Conservation (phyloP, 352 stramenopile genomes). For the Globisporangium paddicum region DNA sequence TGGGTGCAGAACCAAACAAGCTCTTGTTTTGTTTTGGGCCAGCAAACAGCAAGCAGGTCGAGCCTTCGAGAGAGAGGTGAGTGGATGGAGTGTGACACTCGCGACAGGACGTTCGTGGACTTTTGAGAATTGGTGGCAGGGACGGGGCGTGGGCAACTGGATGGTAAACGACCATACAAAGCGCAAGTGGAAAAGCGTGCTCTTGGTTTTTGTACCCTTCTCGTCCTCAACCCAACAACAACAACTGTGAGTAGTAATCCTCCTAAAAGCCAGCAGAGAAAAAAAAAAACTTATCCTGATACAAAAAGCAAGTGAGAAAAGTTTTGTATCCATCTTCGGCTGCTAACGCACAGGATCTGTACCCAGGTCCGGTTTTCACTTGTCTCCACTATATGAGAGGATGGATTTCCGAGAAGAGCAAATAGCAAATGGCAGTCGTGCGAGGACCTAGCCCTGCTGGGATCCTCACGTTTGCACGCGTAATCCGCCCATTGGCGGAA, state of each 20-base stretch:
- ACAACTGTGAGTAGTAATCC: too few species aligned
- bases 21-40: not conserved
- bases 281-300: slow-evolving; percentile 1
- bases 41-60: not conserved
- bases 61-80: slow-evolving; percentile 9
- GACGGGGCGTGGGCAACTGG: slow-evolving; percentile 1
- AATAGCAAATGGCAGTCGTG: not conserved
- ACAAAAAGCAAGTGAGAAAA: not conserved
- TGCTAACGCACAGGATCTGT: slow-evolving; percentile 4
- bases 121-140: not conserved
- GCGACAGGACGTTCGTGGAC: slow-evolving; percentile 4
- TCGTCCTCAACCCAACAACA: not conserved
- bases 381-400: not conserved
- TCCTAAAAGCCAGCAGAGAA: not conserved
- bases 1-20: not conserved
- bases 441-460: not conserved
- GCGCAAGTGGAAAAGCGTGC: not conserved
- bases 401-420: slow-evolving; percentile 7
- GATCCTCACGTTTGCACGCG: not conserved
- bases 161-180: slow-evolving; percentile 7
- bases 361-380: not conserved
- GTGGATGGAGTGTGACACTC: slow-evolving; percentile 6
- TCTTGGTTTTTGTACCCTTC: slow-evolving; percentile 4
- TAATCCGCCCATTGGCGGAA: not conserved
- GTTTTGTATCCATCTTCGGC: slow-evolving; percentile 9